Percentiles rank a stretch among this genome's conserved stretches.
phyloP scores from a whole-genome alignment of 208 protist genomes.

The Jaenimonas drosophilae region DNA sequence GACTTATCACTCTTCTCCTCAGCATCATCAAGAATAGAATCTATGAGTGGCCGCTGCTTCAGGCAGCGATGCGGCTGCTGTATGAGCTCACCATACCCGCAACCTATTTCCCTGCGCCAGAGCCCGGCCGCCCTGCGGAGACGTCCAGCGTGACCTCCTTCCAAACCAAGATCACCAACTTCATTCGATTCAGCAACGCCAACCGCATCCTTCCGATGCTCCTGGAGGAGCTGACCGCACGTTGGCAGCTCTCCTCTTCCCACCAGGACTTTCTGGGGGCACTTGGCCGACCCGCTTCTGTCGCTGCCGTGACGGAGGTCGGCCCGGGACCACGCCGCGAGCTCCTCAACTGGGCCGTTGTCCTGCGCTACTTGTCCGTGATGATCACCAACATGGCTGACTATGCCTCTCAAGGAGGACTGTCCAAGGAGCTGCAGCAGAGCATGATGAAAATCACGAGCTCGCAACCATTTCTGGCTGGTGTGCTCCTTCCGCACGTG shows the following conservation, averaged over 20 bases:
- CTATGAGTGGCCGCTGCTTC: slow-evolving; percentile 69
- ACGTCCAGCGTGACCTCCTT: slow-evolving; percentile 51
- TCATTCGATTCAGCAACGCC: slow-evolving; percentile 23
- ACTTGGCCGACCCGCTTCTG: slow-evolving; percentile 16
- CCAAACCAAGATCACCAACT: slow-evolving; percentile 42
- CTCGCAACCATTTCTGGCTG: slow-evolving; percentile 39
- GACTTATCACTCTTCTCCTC: slow-evolving; percentile 38
- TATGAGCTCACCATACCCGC: slow-evolving; percentile 72
- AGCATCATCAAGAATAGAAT: slow-evolving; percentile 25
- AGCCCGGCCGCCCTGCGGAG: slow-evolving; percentile 16
- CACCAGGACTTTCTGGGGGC: slow-evolving; percentile 12
- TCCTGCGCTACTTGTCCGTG: slow-evolving; percentile 54
- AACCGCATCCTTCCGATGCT: slow-evolving; percentile 25
- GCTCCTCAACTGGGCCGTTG: slow-evolving; percentile 44
- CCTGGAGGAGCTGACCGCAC: slow-evolving; percentile 35
- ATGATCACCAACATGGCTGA: slow-evolving; percentile 67
- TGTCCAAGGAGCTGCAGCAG: slow-evolving; percentile 29
- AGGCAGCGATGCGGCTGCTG: slow-evolving; percentile 62
- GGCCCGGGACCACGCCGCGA: slow-evolving; percentile 30
- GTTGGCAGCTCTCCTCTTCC: slow-evolving; percentile 19
- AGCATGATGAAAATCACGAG: slow-evolving; percentile 11
- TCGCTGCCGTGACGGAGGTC: slow-evolving; percentile 19
- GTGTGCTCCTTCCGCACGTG: slow-evolving; percentile 49
- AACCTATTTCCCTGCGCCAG: slow-evolving; percentile 54
- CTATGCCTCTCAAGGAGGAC: slow-evolving; percentile 31